Evolutionary conservation across 306 rosid species (phyloP), one percentile per base, ranked within the genome.

Genomic region (Prunus campanulata): DNA sequence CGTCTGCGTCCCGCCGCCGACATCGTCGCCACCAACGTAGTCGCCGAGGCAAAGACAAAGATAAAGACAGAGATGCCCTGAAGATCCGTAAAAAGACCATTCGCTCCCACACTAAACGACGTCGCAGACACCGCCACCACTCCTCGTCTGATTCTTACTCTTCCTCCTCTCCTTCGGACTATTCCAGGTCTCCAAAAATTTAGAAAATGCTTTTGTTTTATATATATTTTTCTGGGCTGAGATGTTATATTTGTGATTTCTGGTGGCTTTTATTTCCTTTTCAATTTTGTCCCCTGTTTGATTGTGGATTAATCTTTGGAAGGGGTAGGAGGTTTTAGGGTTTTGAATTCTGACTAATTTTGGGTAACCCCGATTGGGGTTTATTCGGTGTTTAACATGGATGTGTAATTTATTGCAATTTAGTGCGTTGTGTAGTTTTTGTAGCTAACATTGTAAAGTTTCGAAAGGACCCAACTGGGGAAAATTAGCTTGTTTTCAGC

Each of bases 61-160:
- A 82, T 52, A 75, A 49, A 19, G 90, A 90, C 83, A 87, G 78
- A 81, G 93, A 87, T 25, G 74, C 90, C 55, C 87, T 91, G 47
- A 91, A 86, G 90, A 72, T 88, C 79, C 90, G 90, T 8, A 90
- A 88, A 87, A 91, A 83, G 86, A 78, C 57, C 12, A 65, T 77
- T 59, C 92, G 90, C 52, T 86, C 97, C 72, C 86, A 85, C 46
- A 56, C 88, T 68, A 88, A 93, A 86, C 92, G 96, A 74, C 93
- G 92, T 70, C 97, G 96, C 70, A 87, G 83, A 65, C 89, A 78
- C 75, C 91, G 76, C 86, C 86, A 72, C 83, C 83, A 83, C 77
- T 84, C 91, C 47, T 88, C 67, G 12, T 72, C 92, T 16, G 83
- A 85, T 75, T 88, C 91, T 19, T 46, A 77, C 73, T 86, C 90